Base-by-base conservation (phyloP, 495 filamentous ascomycete genomes). In the Tuber melanosporum region DNA sequence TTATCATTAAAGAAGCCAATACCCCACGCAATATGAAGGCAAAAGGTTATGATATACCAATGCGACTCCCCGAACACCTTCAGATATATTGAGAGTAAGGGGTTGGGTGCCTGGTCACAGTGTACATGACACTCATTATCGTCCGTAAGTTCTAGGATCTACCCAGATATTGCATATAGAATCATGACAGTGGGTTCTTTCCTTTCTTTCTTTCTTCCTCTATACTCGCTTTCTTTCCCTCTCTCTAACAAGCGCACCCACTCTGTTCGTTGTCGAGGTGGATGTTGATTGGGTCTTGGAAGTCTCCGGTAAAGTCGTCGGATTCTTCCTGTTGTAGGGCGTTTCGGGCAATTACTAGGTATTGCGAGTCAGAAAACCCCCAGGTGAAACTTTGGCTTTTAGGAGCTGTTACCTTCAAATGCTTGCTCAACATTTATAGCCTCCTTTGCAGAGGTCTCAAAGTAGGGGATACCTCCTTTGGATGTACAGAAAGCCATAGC, bases 361-460 rank as follows among this genome's bases (percentile, higher is more conserved):
- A 22, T 72, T 19, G 26, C 36, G 17, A n/a, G 75, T 75, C 45
- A 78, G 71, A 72, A 70, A 73, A 49, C 66, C 5, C 72, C 39
- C 7, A 43, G 20, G 46, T 73, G 70, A 52, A 76, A 76, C 42
- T 66, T 26, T 12, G 66, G 52, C 41, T 19, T 49, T 72, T 26
- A 20, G 7, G 32, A 43, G 74, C 49, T 36, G 72, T 79, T 85
- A 97, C 95, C 93, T 88, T 98, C 95, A 84, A 99, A 99, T 72
- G 95, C 96, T 85, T 98, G 93, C 87, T 99, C 95, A 20, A 99
- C 95, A 81, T 98, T 98, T 83, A 97, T 90, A 42, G 94, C 96
- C 85, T 99, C 95, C 87, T 99, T 99, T 52, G 95, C 95, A 85
- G 94, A 98, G 10, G 95, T 98, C 89, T 99, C 95, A 82, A 98